Percentiles rank a stretch among this genome's conserved stretches.
These are phyloP conservation scores for Gossypium longicalyx DNA, from an alignment of 345 rosid genomes.

Conservation along the genomic window DNA sequence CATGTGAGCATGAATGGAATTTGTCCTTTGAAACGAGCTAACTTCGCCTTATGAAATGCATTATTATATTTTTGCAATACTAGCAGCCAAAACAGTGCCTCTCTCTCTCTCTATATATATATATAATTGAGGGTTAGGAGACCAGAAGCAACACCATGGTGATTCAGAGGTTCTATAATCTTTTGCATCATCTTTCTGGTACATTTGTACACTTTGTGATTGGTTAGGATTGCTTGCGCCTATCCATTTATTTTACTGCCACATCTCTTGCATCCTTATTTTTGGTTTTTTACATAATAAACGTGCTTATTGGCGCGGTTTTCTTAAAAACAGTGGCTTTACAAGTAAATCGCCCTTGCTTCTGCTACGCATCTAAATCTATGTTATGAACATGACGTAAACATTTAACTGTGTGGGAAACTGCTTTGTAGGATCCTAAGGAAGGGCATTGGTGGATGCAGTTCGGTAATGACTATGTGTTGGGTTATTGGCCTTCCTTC, in stretches of 20 bases:
- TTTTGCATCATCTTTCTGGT: constrained; percentile 14
- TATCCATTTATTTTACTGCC: background rate
- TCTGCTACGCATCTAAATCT: background rate
- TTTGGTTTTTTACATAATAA: background rate
- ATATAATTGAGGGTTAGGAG: constrained; percentile 9
- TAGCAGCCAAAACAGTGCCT: background rate
- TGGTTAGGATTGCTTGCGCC: background rate
- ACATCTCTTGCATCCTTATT: background rate
- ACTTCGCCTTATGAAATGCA: constrained; percentile 11
- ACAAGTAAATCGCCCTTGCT: background rate
- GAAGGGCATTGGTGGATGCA: constrained; percentile 99
- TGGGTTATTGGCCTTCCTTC: constrained; percentile 96
- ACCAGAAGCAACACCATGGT: constrained; percentile 23
- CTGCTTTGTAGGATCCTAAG: constrained; percentile 64
- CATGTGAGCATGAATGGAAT: constrained; percentile 24
- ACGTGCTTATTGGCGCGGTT: no score
- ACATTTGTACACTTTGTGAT: background rate
- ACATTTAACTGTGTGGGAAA: background rate
- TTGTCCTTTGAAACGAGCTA: constrained; percentile 24
- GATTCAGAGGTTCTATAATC: constrained; percentile 19
- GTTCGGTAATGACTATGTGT: constrained; percentile 75
- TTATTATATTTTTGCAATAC: constrained; percentile 15
- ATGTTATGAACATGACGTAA: background rate
- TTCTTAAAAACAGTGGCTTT: background rate
- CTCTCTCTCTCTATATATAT: background rate